Conservation (phyloP, 495 filamentous ascomycete species). For the Xylaria intraflava region DNA sequence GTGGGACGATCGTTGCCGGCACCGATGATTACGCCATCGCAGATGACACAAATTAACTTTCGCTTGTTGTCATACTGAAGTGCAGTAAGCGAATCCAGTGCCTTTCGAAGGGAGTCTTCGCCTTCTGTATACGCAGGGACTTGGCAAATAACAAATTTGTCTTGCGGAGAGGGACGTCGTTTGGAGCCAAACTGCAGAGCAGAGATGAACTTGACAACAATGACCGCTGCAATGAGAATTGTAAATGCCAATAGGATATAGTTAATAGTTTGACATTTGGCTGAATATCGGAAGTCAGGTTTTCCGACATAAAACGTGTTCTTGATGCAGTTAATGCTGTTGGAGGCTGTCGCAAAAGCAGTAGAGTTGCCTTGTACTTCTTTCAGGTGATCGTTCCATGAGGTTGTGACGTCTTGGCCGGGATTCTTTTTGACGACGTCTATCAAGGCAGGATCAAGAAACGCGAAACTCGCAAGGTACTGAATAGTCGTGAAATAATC, state of each 20-base stretch:
- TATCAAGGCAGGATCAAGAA: conserved; percentile 59
- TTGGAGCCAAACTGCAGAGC: conserved; percentile 92
- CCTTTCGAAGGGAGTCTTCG: conserved; percentile 86
- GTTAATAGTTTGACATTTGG: conserved; percentile 82
- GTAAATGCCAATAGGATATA: conserved; percentile 86
- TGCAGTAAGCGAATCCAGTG: conserved; percentile 87
- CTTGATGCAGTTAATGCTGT: conserved; percentile 71
- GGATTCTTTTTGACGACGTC: conserved; percentile 64
- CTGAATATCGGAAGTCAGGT: conserved; percentile 71
- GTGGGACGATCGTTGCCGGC: conserved; percentile 94
- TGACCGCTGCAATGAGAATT: conserved; percentile 69
- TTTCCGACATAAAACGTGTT: conserved; percentile 78
- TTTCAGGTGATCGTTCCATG: conserved; percentile 46
- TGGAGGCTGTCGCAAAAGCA: conserved; percentile 34
- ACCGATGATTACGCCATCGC: conserved; percentile 94
- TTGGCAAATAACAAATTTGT: conserved; percentile 98
- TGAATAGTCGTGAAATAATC: conserved; percentile 79
- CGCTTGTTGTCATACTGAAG: conserved; percentile 96
- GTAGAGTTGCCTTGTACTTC: conserved; percentile 33
- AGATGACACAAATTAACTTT: conserved; percentile 88
- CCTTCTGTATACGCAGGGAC: conserved; percentile 97
- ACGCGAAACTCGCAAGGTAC: conserved; percentile 40
- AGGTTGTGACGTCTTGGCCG: conserved; percentile 65
- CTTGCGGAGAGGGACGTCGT: conserved; percentile 79
- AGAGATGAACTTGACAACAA: conserved; percentile 84